Conservation (phyloP, 495 filamentous ascomycete species). For the Recurvomyces mirabilis region DNA sequence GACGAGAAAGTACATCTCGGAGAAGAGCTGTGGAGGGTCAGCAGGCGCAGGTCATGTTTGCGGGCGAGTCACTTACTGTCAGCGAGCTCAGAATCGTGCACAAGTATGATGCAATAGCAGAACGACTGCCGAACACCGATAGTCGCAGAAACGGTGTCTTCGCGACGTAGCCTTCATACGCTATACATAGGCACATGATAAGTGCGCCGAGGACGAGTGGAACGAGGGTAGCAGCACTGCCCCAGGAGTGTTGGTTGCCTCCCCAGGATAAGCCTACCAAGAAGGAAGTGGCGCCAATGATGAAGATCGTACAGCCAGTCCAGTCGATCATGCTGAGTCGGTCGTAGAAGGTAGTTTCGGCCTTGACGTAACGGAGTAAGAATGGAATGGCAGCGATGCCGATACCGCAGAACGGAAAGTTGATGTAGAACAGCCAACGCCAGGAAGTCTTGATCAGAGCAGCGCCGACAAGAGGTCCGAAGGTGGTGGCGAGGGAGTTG, state of each 20-base stretch:
- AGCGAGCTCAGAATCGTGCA: slow-evolving; percentile 15
- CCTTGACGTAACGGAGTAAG: slow-evolving; percentile 2
- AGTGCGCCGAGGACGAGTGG: slow-evolving; percentile 43
- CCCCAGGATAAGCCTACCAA: slow-evolving; percentile 47
- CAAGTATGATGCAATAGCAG: slow-evolving; percentile 14
- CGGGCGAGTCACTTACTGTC: slow-evolving; percentile 14
- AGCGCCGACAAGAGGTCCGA: slow-evolving; percentile 25
- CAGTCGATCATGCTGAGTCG: slow-evolving; percentile 49
- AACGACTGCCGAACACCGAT: slow-evolving; percentile 16
- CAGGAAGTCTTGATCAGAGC: slow-evolving; percentile 18
- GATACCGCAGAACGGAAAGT: slow-evolving; percentile 32
- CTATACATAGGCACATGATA: slow-evolving; percentile 33
- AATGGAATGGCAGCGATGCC: slow-evolving; percentile 22
- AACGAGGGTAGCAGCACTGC: slow-evolving; percentile 41
- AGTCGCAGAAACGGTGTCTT: slow-evolving; percentile 37
- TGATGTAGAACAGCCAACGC: slow-evolving; percentile 34
- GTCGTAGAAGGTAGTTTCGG: slow-evolving; percentile 23
- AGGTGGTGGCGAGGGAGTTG: slow-evolving; percentile 31
- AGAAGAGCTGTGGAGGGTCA: slow-evolving; percentile 28
- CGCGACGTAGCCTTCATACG: slow-evolving; percentile 39
- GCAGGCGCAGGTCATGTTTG: slow-evolving; percentile 23
- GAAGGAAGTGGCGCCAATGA: slow-evolving; percentile 34
- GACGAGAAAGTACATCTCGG: slow-evolving; percentile 25
- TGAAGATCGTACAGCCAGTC: slow-evolving; percentile 47
- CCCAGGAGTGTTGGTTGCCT: slow-evolving; percentile 44